phyloP scores from a whole-genome alignment of 331 rosid species.

The Dryas integrifolia region DNA sequence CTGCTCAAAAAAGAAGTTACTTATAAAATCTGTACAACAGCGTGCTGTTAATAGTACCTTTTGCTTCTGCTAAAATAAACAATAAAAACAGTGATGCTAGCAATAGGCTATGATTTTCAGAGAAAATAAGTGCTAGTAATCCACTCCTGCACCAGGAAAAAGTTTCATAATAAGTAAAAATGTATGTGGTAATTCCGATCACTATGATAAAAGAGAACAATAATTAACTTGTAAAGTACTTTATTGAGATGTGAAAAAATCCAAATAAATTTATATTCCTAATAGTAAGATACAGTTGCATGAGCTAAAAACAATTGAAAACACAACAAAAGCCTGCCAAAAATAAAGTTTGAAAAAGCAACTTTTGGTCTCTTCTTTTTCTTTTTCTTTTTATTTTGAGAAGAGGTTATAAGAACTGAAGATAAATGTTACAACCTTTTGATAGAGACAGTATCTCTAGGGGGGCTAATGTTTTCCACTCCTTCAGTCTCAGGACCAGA shows the following conservation, averaged over 20 bases:
- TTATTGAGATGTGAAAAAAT: background rate
- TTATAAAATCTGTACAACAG: background rate
- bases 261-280: background rate
- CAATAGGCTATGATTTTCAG: constrained; percentile 49
- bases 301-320: background rate
- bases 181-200: constrained; percentile 10
- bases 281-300: background rate
- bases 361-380: background rate
- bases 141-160: constrained; percentile 54
- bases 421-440: constrained; percentile 45
- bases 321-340: background rate
- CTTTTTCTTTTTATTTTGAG: background rate
- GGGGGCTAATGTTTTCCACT: constrained; percentile 31
- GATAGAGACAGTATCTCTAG: constrained; percentile 25
- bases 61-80: constrained; percentile 54
- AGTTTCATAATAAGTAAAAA: constrained; percentile 12
- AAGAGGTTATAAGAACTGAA: background rate
- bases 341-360: background rate
- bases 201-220: constrained; percentile 18
- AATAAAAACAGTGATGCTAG: constrained; percentile 57
- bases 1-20: background rate
- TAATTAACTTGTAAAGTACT: constrained; percentile 18
- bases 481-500: constrained; percentile 39
- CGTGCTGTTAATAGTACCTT: constrained; percentile 46
- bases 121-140: constrained; percentile 46